Percentiles rank a stretch among this genome's conserved stretches.
Conservation (phyloP, 73 alveolate genomes). For the Tetrahymena thermophila region DNA sequence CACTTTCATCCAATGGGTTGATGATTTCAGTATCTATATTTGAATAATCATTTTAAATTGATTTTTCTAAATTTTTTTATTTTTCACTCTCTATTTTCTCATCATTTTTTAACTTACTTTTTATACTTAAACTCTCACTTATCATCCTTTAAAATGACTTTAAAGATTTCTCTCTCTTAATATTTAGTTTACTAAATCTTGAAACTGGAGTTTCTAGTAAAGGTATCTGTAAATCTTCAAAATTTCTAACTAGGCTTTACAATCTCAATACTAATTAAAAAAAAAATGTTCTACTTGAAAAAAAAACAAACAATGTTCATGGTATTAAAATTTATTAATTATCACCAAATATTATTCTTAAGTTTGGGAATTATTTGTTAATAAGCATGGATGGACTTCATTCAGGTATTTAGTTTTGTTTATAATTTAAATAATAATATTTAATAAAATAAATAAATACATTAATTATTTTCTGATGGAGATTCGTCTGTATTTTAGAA, state of each 20-base stretch:
- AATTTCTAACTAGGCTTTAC: not conserved
- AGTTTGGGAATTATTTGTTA: too few relatives aligned
- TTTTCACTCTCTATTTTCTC: not conserved
- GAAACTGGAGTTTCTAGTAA: not conserved
- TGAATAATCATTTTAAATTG: not conserved
- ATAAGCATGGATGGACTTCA: too few relatives aligned
- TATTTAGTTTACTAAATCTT: not conserved
- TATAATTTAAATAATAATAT: too few relatives aligned
- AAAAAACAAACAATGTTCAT: too few relatives aligned
- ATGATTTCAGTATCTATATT: not conserved
- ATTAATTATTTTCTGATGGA: not conserved
- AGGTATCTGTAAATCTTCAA: not conserved
- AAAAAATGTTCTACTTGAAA: too few relatives aligned
- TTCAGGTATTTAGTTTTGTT: too few relatives aligned
- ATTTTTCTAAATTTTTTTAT: not conserved
- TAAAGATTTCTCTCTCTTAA: not conserved
- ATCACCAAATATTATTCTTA: too few relatives aligned
- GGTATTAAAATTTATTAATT: too few relatives aligned
- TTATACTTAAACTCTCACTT: not conserved
- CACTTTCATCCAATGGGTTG: not conserved
- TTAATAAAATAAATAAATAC: not conserved
- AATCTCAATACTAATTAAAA: not conserved
- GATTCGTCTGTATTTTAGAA: not conserved
- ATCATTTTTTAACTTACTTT: too few relatives aligned
- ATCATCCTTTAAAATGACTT: not conserved